Evolutionary conservation across 805 yeast genomes (phyloP).

Genomic region (Isabelozyma rhagii): DNA sequence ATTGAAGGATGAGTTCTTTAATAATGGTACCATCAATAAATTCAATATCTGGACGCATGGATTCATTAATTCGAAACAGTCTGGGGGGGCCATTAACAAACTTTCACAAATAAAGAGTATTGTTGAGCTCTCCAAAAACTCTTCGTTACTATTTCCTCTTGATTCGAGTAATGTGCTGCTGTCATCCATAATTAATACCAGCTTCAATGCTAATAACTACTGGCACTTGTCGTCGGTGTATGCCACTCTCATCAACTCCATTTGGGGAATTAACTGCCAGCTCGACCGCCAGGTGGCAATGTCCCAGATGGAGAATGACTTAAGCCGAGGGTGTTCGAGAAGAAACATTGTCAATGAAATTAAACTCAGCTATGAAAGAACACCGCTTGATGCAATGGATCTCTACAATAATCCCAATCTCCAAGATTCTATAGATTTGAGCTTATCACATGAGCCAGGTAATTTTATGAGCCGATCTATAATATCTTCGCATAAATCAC

Average conservation of each 20-base stretch:
- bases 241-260: conserved; percentile 25
- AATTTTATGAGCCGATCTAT: neutral
- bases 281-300: conserved; percentile 30
- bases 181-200: neutral
- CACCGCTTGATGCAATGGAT: conserved; percentile 4
- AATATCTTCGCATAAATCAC: neutral
- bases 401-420: conserved; percentile 3
- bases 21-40: conserved; percentile 31
- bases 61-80: conserved; percentile 3
- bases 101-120: conserved; percentile 45
- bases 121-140: conserved; percentile 42
- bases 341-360: conserved; percentile 49
- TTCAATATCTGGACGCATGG: conserved; percentile 36
- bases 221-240: conserved; percentile 21
- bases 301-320: conserved; percentile 40
- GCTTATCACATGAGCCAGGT: neutral
- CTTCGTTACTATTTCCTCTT: conserved; percentile 60
- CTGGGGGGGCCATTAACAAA: neutral
- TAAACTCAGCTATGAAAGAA: conserved; percentile 10
- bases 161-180: conserved; percentile 4
- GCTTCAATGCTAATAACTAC: conserved; percentile 5
- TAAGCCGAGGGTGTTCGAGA: conserved; percentile 35
- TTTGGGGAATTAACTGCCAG: conserved; percentile 40
- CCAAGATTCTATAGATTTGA: conserved; percentile 1
- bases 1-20: conserved; percentile 66